phyloP scores from a whole-genome alignment of 345 rosid species.

The Hibiscus syriacus region DNA sequence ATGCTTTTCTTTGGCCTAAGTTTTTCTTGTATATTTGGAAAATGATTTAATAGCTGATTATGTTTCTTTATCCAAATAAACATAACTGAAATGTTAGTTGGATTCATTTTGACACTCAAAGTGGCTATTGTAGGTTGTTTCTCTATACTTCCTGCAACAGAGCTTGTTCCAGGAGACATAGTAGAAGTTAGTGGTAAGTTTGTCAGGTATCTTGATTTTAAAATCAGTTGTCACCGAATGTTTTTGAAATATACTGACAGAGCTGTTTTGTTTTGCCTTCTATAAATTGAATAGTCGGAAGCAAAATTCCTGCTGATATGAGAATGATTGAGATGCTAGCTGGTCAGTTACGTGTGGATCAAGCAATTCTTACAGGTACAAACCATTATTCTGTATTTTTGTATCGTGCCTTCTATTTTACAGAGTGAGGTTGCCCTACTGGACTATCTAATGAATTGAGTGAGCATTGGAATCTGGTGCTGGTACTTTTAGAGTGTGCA shows the following conservation, averaged over 20 bases:
- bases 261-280: conserved; percentile 16
- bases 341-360: conserved; percentile 86
- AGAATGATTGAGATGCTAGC: conserved; percentile 93
- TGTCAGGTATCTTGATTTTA: conserved; percentile 6
- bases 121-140: conserved; percentile 67
- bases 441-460: background rate
- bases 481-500: too few species aligned
- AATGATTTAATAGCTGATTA: background rate
- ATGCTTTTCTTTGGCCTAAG: background rate
- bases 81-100: background rate
- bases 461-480: background rate
- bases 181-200: conserved; percentile 86
- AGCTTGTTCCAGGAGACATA: conserved; percentile 94
- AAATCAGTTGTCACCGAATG: background rate
- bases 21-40: background rate
- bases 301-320: conserved; percentile 98
- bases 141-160: conserved; percentile 91
- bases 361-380: conserved; percentile 96
- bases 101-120: background rate
- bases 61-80: background rate
- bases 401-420: conserved; percentile 9
- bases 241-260: conserved; percentile 5
- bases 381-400: conserved; percentile 9
- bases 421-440: background rate
- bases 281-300: conserved; percentile 54